Evolutionary conservation across 176 grass and related monocot genomes (phyloP), one percentile per base, ranked within the genome.

Genomic region (Musa beccarii): DNA sequence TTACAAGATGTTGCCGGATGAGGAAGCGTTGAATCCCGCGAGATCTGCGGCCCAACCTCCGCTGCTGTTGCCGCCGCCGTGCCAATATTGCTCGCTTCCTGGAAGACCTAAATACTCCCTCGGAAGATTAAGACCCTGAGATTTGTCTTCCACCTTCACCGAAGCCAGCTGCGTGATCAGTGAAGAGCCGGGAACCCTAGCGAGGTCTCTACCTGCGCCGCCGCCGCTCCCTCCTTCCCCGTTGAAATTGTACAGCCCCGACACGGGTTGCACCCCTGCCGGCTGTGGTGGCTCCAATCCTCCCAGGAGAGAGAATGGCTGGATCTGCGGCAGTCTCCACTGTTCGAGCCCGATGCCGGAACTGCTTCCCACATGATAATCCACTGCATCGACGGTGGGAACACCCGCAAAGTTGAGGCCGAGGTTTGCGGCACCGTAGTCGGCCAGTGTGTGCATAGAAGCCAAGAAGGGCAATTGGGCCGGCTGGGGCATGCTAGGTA

Each of bases 101-200:
- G 87, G 53, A 51, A 92, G 71, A 10, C 83, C 83, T 8, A 96
- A 64, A 78, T 84, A 86, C 69, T 92, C 83, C 25, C 89, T 85
- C 11, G 85, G 81, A n/a, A 86, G 85, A 81, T 63, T 85, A 2
- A 51, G 74, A 2, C 70, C 70, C 75, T 51, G 56, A 10, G 63
- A 59, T 53, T 78, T 85, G 59, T 92, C 87, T 79, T 96, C 93
- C 93, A 92, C 86, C 85, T 96, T 96, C 53, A 90, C 83, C 20
- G 87, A 90, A 0, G 89, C 79, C 29, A 91, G 77, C 76, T 92
- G 93, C 17, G 86, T 79, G 80, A 96, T 87, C 63, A 96, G 71
- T 1, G 83, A 82, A 1, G 88, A 84, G 10, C 84, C 75, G 50
- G 92, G 81, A 51, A 77, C 80, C 68, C 92, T 96, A 51, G 80